Conservation (phyloP, 108 stramenopile species). For the Cyclotella sp. region DNA sequence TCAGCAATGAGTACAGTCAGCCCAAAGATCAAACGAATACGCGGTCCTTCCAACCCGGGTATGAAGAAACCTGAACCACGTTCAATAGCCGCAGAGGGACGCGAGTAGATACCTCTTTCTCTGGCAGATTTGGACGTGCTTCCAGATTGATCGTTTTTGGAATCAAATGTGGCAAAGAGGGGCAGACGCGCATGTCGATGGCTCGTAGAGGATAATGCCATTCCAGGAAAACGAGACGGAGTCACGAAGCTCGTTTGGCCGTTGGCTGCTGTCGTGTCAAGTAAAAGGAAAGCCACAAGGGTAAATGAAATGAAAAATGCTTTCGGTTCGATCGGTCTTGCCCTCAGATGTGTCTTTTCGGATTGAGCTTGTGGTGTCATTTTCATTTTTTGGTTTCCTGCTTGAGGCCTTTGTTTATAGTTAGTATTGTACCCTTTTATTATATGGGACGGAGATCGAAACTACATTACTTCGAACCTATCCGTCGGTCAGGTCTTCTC, state of each 20-base stretch:
- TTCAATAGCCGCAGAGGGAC: constrained; percentile 95
- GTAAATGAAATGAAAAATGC: too few species aligned
- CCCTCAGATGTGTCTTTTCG: too few species aligned
- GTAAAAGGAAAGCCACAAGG: too few species aligned
- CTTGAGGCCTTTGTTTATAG: too few species aligned
- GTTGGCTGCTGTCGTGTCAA: too few species aligned
- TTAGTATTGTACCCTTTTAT: too few species aligned
- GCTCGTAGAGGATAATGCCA: neutral
- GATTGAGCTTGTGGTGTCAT: too few species aligned
- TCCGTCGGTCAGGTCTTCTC: too few species aligned
- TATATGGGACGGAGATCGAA: too few species aligned
- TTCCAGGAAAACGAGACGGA: neutral
- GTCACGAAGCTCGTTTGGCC: neutral
- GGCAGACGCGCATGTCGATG: neutral
- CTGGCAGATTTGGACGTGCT: constrained; percentile 31
- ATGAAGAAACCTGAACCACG: constrained; percentile 94
- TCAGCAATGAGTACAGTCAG: constrained; percentile 60
- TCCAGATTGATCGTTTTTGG: neutral
- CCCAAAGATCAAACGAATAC: constrained; percentile 76
- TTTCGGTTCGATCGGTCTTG: too few species aligned
- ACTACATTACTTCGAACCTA: too few species aligned
- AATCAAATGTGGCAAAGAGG: neutral
- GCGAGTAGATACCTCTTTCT: constrained; percentile 81
- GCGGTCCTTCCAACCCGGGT: constrained; percentile 93
- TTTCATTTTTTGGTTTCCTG: too few species aligned